phyloP scores from a whole-genome alignment of 768 basidiomycete genomes.

The Lactarius vividus region DNA sequence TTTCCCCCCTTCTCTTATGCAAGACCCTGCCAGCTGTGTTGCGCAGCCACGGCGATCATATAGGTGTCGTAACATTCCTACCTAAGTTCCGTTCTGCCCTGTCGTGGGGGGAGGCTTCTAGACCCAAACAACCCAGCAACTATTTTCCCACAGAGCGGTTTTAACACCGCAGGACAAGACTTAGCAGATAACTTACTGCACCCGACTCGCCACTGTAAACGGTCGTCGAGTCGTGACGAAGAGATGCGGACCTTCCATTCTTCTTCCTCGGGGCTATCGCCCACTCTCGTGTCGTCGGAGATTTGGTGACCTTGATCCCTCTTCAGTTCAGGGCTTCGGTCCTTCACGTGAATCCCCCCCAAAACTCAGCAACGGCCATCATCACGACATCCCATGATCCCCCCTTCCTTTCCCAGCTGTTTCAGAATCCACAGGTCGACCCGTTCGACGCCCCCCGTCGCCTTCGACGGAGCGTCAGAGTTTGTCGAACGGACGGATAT shows the following conservation, averaged over 20 bases:
- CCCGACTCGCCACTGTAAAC: not conserved
- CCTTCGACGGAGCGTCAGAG: slow-evolving; percentile 7
- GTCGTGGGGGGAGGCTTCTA: slow-evolving; percentile 9
- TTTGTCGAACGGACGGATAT: not conserved
- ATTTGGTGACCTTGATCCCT: slow-evolving; percentile 13
- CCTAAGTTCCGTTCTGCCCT: slow-evolving; percentile 16
- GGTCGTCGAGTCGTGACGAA: not conserved
- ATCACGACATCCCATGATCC: slow-evolving; percentile 14
- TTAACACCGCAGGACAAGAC: not conserved
- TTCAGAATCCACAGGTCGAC: slow-evolving; percentile 15
- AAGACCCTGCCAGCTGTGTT: not conserved
- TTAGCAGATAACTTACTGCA: not conserved
- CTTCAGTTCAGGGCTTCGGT: not conserved
- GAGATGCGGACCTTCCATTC: not conserved
- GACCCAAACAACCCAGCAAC: slow-evolving; percentile 1
- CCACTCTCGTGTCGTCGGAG: slow-evolving; percentile 3
- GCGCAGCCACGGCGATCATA: slow-evolving; percentile 23
- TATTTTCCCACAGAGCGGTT: slow-evolving; percentile 4
- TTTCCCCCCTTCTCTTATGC: not conserved
- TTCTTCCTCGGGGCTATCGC: slow-evolving; percentile 5
- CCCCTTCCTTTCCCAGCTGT: slow-evolving; percentile 21
- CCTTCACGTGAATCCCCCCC: slow-evolving; percentile 14
- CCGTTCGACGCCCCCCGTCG: slow-evolving; percentile 2
- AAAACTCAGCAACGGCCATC: slow-evolving; percentile 10
- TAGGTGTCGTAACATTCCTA: slow-evolving; percentile 12